Conservation (phyloP, 345 rosid species). For the Orychophragmus violaceus region DNA sequence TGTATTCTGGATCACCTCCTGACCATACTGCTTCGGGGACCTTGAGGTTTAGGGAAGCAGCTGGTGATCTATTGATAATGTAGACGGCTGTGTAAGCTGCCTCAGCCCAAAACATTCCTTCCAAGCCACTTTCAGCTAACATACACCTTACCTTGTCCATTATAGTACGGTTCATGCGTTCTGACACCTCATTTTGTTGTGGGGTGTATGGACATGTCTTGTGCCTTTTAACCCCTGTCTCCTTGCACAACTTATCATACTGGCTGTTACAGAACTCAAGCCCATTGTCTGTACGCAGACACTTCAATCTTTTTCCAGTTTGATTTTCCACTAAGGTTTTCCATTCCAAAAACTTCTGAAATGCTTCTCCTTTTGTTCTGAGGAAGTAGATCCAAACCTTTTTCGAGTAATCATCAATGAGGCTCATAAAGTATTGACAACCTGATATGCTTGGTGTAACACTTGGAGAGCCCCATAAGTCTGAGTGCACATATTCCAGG, state of each 20-base stretch:
- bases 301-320: not conserved
- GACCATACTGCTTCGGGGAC: not conserved
- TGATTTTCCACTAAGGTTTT: not conserved
- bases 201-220: too few relatives aligned
- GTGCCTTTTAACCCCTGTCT: too few relatives aligned
- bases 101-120: too few relatives aligned
- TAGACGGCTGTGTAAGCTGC: too few relatives aligned
- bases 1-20: too few relatives aligned
- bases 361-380: not conserved
- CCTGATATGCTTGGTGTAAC: too few relatives aligned
- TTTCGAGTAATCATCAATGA: not conserved
- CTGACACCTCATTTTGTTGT: too few relatives aligned
- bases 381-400: not conserved
- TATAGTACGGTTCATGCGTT: not conserved
- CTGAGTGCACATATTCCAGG: not conserved
- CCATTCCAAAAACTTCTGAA: not conserved
- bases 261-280: not conserved
- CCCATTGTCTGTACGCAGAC: not conserved
- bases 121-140: too few relatives aligned
- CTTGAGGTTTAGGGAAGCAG: too few relatives aligned
- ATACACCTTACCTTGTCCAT: too few relatives aligned
- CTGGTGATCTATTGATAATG: too few relatives aligned
- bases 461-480: not conserved
- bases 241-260: not conserved
- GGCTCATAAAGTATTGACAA: not conserved